Conservation (phyloP, 1,284 basidiomycete genomes). For the Rhodotorula sp. region DNA sequence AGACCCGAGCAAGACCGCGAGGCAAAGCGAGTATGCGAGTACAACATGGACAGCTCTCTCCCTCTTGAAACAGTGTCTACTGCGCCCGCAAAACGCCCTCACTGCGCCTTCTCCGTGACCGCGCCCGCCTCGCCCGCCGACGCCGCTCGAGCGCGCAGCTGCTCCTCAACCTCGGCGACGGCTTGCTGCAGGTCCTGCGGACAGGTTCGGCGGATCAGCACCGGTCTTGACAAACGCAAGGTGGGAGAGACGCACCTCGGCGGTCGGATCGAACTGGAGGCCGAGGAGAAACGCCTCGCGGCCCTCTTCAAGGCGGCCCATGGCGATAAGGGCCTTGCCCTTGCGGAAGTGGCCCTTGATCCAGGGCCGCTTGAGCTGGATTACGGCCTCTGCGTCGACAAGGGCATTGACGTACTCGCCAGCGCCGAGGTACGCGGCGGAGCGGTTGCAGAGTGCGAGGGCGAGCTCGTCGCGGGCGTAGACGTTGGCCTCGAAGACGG, state of each 20-base stretch:
- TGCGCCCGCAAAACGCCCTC: too few relatives aligned
- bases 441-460: constrained; percentile 85
- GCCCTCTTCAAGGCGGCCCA: constrained; percentile 72
- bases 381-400: constrained; percentile 88
- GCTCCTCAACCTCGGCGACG: constrained; percentile 32
- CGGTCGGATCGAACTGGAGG: constrained; percentile 84
- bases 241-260: constrained; percentile 52
- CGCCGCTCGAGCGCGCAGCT: constrained; percentile 12
- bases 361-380: constrained; percentile 82
- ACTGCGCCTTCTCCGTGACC: not conserved
- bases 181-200: constrained; percentile 30
- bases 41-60: not conserved
- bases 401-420: constrained; percentile 79
- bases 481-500: constrained; percentile 83
- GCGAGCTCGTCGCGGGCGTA: constrained; percentile 86
- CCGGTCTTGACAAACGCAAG: not conserved
- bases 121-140: too few relatives aligned
- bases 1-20: not conserved
- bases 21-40: not conserved
- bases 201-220: not conserved
- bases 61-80: not conserved
- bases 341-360: constrained; percentile 94
- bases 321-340: constrained; percentile 79
- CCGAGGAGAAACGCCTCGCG: constrained; percentile 79
- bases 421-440: constrained; percentile 76